phyloP scores from a whole-genome alignment of 768 basidiomycete genomes.

The Russula olivacea region DNA sequence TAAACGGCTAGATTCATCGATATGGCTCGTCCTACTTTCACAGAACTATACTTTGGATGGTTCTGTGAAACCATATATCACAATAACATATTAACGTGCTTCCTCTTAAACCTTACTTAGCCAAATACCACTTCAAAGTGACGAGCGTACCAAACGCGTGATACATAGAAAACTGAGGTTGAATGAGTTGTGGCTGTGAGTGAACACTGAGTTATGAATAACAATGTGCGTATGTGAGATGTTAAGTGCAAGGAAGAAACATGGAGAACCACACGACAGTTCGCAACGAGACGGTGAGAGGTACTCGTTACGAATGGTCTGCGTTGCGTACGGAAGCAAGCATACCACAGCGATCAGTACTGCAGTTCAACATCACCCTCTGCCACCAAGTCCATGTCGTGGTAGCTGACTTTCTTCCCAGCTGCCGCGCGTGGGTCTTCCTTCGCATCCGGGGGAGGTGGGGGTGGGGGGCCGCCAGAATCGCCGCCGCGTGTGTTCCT shows the following conservation, averaged over 20 bases:
- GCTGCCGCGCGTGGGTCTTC: slow-evolving; percentile 90
- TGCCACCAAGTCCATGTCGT: slow-evolving; percentile 92
- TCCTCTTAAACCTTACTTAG: neutral
- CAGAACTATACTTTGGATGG: neutral
- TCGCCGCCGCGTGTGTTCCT: slow-evolving; percentile 30
- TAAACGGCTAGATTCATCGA: neutral
- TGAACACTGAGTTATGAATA: slow-evolving; percentile 19
- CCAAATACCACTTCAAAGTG: slow-evolving; percentile 1
- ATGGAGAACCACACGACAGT: neutral
- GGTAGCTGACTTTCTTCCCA: slow-evolving; percentile 86
- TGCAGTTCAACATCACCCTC: slow-evolving; percentile 49
- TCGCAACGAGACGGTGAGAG: slow-evolving; percentile 2
- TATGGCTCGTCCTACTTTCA: neutral
- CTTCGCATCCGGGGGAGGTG: slow-evolving; percentile 82
- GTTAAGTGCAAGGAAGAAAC: slow-evolving; percentile 15
- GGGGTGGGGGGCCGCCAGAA: slow-evolving; percentile 53
- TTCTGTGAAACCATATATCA: slow-evolving; percentile 13
- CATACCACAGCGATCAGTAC: slow-evolving; percentile 29
- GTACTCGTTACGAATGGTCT: neutral
- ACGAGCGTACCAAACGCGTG: neutral
- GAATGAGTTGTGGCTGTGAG: slow-evolving; percentile 15
- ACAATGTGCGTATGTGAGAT: slow-evolving; percentile 17
- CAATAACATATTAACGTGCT: slow-evolving; percentile 5
- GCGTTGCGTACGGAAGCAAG: neutral
- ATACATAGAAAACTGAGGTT: slow-evolving; percentile 3